These are phyloP conservation scores for Diaporthe citriasiana DNA, from an alignment of 2,329 filamentous ascomycete genomes.

Conservation along the genomic window DNA sequence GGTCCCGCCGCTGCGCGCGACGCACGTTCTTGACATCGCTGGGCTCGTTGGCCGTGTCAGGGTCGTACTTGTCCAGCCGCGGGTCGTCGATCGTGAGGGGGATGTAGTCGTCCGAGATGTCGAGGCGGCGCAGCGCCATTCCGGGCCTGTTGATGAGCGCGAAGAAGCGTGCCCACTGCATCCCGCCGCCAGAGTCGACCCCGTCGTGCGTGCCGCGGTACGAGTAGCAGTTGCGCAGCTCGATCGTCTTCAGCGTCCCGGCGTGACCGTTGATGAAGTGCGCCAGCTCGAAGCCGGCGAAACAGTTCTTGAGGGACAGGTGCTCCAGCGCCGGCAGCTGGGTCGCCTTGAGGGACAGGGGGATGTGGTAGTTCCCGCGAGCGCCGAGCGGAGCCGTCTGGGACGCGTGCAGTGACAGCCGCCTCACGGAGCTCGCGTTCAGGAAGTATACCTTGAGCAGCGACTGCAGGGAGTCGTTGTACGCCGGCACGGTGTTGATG, in stretches of 20 bases:
- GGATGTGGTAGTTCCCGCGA: constrained; percentile 40
- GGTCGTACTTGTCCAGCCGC: constrained; percentile 34
- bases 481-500: constrained; percentile 41
- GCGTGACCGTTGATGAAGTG: constrained; percentile 42
- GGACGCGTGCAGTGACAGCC: constrained; percentile 39
- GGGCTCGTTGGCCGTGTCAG: constrained; percentile 38
- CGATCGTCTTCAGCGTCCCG: constrained; percentile 30
- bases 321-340: constrained; percentile 39
- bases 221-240: constrained; percentile 42
- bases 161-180: constrained; percentile 41
- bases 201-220: constrained; percentile 36
- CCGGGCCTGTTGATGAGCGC: constrained; percentile 34
- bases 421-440: constrained; percentile 37
- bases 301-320: constrained; percentile 41
- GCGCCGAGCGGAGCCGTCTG: constrained; percentile 40
- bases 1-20: constrained; percentile 34
- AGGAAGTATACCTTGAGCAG: constrained; percentile 41
- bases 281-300: constrained; percentile 42
- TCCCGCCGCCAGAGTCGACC: constrained; percentile 23
- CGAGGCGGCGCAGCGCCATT: constrained; percentile 25
- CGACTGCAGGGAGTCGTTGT: constrained; percentile 41
- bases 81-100: constrained; percentile 39
- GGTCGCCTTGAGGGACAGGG: constrained; percentile 40
- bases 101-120: constrained; percentile 38
- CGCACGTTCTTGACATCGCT: constrained; percentile 41